phyloP scores from a whole-genome alignment of 805 yeast species.

The Ogataea trehalophila region DNA sequence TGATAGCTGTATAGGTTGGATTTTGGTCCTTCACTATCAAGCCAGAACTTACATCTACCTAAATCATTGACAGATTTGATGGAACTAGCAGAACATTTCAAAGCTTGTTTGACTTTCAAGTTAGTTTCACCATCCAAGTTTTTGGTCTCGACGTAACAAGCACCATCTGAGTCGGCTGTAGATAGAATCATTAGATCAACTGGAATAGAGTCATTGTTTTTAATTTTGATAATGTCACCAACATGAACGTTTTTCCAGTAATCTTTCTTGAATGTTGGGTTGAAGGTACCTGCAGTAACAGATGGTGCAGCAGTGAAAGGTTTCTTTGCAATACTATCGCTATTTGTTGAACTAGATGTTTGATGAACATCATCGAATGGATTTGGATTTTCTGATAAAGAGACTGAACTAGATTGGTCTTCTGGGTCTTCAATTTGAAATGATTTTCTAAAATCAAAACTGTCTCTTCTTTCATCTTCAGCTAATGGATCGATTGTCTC shows the following conservation, averaged over 20 bases:
- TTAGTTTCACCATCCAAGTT: constrained; percentile 81
- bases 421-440: constrained; percentile 16
- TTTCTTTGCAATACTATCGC: constrained; percentile 10
- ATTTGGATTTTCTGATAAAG: constrained; percentile 14
- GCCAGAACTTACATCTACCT: constrained; percentile 51
- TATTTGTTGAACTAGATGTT: constrained; percentile 9
- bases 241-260: constrained; percentile 73
- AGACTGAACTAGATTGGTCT: constrained; percentile 12
- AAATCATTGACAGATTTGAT: constrained; percentile 40
- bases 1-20: constrained; percentile 72
- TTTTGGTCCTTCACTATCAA: constrained; percentile 84
- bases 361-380: constrained; percentile 18
- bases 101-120: constrained; percentile 68
- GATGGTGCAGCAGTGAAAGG: constrained; percentile 28
- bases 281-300: constrained; percentile 3
- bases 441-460: constrained; percentile 29
- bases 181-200: constrained; percentile 68
- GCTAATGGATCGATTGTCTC: constrained; percentile 23
- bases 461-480: constrained; percentile 29
- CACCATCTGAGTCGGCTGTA: constrained; percentile 64
- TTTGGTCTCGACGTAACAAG: constrained; percentile 71
- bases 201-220: constrained; percentile 71
- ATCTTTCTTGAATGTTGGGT: constrained; percentile 34
- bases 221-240: constrained; percentile 66
- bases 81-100: constrained; percentile 47